These are phyloP conservation scores for Colletotrichum falcatum DNA, from an alignment of 2,329 filamentous ascomycete species.

Conservation along the genomic window DNA sequence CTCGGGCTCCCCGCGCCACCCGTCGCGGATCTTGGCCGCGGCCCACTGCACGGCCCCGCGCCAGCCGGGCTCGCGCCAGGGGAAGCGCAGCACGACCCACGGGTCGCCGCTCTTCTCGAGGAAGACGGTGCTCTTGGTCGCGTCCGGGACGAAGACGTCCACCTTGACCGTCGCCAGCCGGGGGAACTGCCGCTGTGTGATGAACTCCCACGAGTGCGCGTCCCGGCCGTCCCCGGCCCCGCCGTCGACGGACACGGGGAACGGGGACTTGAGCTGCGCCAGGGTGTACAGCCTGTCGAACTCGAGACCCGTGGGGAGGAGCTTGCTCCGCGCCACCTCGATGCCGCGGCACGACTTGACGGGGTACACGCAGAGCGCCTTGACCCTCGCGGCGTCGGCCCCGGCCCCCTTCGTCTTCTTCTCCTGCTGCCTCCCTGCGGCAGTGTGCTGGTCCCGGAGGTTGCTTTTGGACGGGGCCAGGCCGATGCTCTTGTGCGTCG, in stretches of 20 bases:
- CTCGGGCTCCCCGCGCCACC: slow-evolving; percentile 65
- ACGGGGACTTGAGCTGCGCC: slow-evolving; percentile 71
- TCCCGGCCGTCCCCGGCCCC: slow-evolving; percentile 52
- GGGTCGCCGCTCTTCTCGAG: slow-evolving; percentile 61
- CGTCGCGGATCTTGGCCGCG: slow-evolving; percentile 64
- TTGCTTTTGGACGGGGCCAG: slow-evolving; percentile 54
- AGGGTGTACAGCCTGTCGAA: slow-evolving; percentile 89
- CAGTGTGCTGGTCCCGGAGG: slow-evolving; percentile 46
- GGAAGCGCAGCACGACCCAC: slow-evolving; percentile 76
- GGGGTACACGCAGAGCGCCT: slow-evolving; percentile 84
- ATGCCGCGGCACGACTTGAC: slow-evolving; percentile 85
- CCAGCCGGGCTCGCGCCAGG: slow-evolving; percentile 65
- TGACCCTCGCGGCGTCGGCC: slow-evolving; percentile 46
- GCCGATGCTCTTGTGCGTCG: slow-evolving; percentile 66
- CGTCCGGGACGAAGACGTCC: slow-evolving; percentile 77
- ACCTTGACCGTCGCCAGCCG: slow-evolving; percentile 77
- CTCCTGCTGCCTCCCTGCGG: background rate
- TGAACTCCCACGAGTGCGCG: slow-evolving; percentile 72
- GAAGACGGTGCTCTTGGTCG: slow-evolving; percentile 61
- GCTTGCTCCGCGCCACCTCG: slow-evolving; percentile 73
- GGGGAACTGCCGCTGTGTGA: slow-evolving; percentile 78
- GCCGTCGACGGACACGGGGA: slow-evolving; percentile 54
- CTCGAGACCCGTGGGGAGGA: slow-evolving; percentile 77
- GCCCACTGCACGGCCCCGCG: slow-evolving; percentile 58
- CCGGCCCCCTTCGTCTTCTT: slow-evolving; percentile 2